Evolutionary conservation across 2,329 filamentous ascomycete genomes (phyloP).

Genomic region (Ilyonectria sp.): DNA sequence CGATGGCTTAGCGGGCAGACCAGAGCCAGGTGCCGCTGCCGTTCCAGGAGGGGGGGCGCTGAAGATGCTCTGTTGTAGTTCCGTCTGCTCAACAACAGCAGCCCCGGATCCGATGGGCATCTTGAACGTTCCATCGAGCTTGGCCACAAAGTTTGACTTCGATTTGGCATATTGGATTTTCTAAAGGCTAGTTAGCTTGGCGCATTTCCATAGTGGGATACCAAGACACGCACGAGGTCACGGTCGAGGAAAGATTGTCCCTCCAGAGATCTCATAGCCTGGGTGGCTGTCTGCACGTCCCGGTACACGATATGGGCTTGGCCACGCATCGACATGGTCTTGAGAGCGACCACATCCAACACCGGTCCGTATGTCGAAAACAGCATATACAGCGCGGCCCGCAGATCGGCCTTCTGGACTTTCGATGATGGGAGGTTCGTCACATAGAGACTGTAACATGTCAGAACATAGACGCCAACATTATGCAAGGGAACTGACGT

Average conservation of each 20-base stretch:
- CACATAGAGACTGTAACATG: conserved; percentile 81
- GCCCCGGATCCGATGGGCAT: conserved; percentile 71
- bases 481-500: conserved; percentile 69
- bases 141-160: conserved; percentile 89
- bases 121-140: conserved; percentile 92
- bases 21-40: conserved; percentile 57
- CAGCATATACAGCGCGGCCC: conserved; percentile 90
- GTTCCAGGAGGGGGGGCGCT: conserved; percentile 73
- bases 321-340: conserved; percentile 92
- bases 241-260: conserved; percentile 89
- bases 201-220: not conserved
- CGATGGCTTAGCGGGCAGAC: conserved; percentile 65
- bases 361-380: conserved; percentile 96
- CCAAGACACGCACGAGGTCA: conserved; percentile 77
- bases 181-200: conserved; percentile 62
- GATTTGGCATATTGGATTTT: conserved; percentile 92
- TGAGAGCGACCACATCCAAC: conserved; percentile 91
- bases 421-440: conserved; percentile 89
- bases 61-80: conserved; percentile 86
- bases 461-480: conserved; percentile 19
- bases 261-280: conserved; percentile 91
- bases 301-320: conserved; percentile 95
- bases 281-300: conserved; percentile 91
- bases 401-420: conserved; percentile 89
- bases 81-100: conserved; percentile 75